Base-by-base conservation (phyloP, 2,329 filamentous ascomycete genomes). In the Botryotinia narcissicola region DNA sequence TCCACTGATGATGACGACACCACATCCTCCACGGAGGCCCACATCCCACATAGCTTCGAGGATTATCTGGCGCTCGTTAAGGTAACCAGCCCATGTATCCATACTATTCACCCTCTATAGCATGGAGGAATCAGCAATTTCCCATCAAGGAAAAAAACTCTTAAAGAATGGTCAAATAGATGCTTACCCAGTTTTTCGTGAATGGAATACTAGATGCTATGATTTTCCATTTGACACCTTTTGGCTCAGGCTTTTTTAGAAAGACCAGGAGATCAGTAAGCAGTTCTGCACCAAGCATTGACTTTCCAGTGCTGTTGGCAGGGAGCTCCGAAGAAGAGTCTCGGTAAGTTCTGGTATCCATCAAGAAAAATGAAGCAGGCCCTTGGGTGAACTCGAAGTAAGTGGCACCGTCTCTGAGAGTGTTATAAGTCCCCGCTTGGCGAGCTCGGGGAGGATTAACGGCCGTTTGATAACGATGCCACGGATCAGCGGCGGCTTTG, bases 21-120 rank as follows among this genome's bases (percentile, higher is more conserved):
- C 93, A 9, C 92, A 85, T 10, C 93, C 92, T 8, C 89, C 88
- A 1, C 83, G 82, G 20, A 88, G 84, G n/a, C 93, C 91, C 0
- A 92, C 91, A 75, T 93, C 91, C 94, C 96, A 98, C 89, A 98
- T 97, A 3, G 93, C 93, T 81, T 97, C 92, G 22, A 99, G 90
- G 40, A 98, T 88, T 72, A 85, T 86, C 71, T 87, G 88, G 25
- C 96, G 91, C 84, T 99, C 96, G 67, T 87, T 84, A 2, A 98
- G 86, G 82, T 97, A 98, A 0, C 95, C 95, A 64, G 93, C 94
- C 96, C 96, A 99, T 0, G 96, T 98, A 80, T 99, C 96, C 75
- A 91, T 87, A 3, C 90, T 90, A 76, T 96, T 95, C 76, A 97
- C 89, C 37, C 90, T 92, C 71, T 69, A 32, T 32, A 44, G 12